Base-by-base conservation (phyloP, 441 rosid species). In the Gossypium schwendimanii region DNA sequence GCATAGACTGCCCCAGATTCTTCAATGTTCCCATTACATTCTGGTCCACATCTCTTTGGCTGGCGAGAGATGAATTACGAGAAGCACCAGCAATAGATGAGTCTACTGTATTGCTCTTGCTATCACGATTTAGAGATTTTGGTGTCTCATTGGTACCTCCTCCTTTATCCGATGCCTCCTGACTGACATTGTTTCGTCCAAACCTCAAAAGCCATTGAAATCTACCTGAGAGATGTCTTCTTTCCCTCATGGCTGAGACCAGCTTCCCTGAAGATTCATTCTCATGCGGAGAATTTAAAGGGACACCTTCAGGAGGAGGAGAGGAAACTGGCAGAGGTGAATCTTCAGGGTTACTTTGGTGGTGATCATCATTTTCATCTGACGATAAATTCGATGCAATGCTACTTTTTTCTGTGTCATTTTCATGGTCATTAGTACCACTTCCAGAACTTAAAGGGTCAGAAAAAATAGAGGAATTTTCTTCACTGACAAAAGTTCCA, bases 191-290 rank as follows among this genome's bases (percentile, higher is more conserved):
- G 79, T 83, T 86, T 62, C 91, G 85, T 53, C 96, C 93, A 31
- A 94, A 85, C 83, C 87, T 94, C 96, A 94, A 92, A 71, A 94
- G 71, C 99, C 99, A 94, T 63, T 87, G 99, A 81, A 94, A 86
- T 66, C 87, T 92, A 54, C 98, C 91, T 0, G 84, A 84, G 67
- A 78, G 81, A 75, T 63, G 79, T 79, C 84, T 87, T 74, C 84
- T 83, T 75, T 89, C 94, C 85, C 82, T 88, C 11, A 41, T 17
- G 33, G 26, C 68, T 26, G 79, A 74, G 65, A 36, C 73, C 12
- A 77, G 28, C 50, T 78, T 82, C 65, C 70, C 91, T 17, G 76
- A 17, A 3, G 76, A 45, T 44, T 83, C 80, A 7, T 77, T 74
- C 63, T 77, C 76, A 54, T 54, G 49, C 75, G 57, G 85, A 79